Evolutionary conservation across 2,329 filamentous ascomycete species (phyloP).

Genomic region (Fusarium gaditjirri): DNA sequence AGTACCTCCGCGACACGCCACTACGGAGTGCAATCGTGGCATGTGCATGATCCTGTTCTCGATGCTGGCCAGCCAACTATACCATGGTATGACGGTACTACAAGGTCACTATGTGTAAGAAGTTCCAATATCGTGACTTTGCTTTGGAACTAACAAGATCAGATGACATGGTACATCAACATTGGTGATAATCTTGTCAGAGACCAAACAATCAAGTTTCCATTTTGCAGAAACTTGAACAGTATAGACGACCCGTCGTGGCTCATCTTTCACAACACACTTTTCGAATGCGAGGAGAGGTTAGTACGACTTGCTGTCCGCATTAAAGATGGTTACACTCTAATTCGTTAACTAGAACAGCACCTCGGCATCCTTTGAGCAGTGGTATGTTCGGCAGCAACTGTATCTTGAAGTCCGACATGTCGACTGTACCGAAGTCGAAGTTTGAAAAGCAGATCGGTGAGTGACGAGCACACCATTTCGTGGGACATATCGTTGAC

Average conservation of each 20-base stretch:
- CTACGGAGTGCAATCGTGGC: neutral
- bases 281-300: neutral
- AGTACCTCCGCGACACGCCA: neutral
- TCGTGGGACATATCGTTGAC: neutral
- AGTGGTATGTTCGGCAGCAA: neutral
- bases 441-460: neutral
- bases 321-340: neutral
- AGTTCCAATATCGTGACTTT: neutral
- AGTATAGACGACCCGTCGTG: neutral
- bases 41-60: neutral
- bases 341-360: neutral
- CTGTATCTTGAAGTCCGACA: neutral
- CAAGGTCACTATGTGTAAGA: neutral
- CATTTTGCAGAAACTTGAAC: neutral
- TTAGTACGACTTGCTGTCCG: neutral
- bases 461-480: neutral
- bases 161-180: neutral
- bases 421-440: neutral
- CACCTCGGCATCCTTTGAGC: neutral
- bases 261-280: neutral
- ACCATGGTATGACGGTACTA: neutral
- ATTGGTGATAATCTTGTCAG: neutral
- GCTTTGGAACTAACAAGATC: neutral
- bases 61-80: neutral
- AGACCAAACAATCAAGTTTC: neutral